A percentile compares a stretch with the other conserved stretches of the same genome.
phyloP scores from a whole-genome alignment of 2,329 filamentous ascomycete species.

The Aspergillus versicolor region DNA sequence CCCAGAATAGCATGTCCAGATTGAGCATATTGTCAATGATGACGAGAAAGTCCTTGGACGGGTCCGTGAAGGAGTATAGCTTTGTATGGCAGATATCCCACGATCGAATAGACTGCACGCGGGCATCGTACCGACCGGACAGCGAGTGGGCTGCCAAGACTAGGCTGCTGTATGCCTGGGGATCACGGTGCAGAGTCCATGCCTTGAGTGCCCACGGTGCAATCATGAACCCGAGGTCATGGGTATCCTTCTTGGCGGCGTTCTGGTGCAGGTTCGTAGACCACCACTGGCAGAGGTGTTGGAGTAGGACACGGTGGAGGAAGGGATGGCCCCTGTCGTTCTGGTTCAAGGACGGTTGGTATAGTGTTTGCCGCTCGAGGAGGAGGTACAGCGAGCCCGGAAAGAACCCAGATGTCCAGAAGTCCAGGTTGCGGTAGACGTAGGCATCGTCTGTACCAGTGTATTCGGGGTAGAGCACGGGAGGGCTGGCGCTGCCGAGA shows the following conservation, averaged over 20 bases:
- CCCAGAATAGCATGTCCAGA: constrained; percentile 42
- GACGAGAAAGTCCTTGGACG: constrained; percentile 39
- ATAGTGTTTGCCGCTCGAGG: constrained; percentile 32
- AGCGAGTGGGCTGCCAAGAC: constrained; percentile 39
- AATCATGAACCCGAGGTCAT: constrained; percentile 57
- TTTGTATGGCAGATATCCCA: constrained; percentile 47
- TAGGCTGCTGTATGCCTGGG: constrained; percentile 30
- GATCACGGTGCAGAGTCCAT: constrained; percentile 47
- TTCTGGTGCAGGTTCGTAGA: constrained; percentile 39
- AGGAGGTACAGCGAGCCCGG: constrained; percentile 47
- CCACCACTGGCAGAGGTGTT: constrained; percentile 43
- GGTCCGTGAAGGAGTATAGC: constrained; percentile 29
- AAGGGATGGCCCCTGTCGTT: no score
- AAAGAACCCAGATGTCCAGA: constrained; percentile 53
- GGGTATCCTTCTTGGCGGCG: constrained; percentile 49
- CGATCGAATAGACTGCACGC: constrained; percentile 39
- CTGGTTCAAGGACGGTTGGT: constrained; percentile 14
- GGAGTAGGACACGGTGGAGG: constrained; percentile 16
- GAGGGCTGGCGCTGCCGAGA: constrained; percentile 10
- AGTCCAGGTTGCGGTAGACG: constrained; percentile 41
- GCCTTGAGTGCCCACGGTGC: constrained; percentile 49
- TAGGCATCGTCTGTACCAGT: constrained; percentile 27
- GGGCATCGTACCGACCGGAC: constrained; percentile 35
- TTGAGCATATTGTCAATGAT: constrained; percentile 48
- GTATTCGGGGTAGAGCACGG: constrained; percentile 17